These are phyloP conservation scores for Golubevia pallescens DNA, from an alignment of 1,284 basidiomycete genomes.

Conservation along the genomic window DNA sequence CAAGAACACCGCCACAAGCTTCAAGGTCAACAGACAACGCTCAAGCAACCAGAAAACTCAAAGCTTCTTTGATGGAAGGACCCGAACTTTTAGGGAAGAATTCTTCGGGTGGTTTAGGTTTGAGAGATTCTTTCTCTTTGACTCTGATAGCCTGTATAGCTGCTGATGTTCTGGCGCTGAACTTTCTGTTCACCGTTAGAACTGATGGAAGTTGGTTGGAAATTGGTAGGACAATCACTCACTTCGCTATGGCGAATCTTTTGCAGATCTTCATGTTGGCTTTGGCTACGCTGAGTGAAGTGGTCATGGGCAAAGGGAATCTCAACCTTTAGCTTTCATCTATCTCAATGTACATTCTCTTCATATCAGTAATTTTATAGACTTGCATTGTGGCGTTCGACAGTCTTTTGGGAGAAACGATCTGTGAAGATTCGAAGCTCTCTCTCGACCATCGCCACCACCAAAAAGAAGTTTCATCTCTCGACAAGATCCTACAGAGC, in stretches of 20 bases:
- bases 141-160: constrained; percentile 45
- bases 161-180: constrained; percentile 60
- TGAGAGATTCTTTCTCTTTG: constrained; percentile 24
- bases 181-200: constrained; percentile 82
- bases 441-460: too few species aligned
- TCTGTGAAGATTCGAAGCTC: too few species aligned
- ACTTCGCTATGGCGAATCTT: constrained; percentile 83
- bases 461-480: too few species aligned
- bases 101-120: constrained; percentile 35
- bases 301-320: not conserved
- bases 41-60: too few species aligned
- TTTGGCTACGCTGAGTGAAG: constrained; percentile 21
- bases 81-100: constrained; percentile 16
- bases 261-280: constrained; percentile 73
- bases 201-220: constrained; percentile 88
- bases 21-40: too few species aligned
- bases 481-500: too few species aligned
- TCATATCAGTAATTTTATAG: too few species aligned
- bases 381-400: too few species aligned
- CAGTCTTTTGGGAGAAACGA: too few species aligned
- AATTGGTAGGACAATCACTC: constrained; percentile 85
- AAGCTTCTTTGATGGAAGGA: too few species aligned
- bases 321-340: too few species aligned
- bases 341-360: too few species aligned
- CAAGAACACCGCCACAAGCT: not conserved